A percentile compares a stretch with the other conserved stretches of the same genome.
Conservation (phyloP, 148 eudicot genomes). For the Amaranthus cruentus region DNA sequence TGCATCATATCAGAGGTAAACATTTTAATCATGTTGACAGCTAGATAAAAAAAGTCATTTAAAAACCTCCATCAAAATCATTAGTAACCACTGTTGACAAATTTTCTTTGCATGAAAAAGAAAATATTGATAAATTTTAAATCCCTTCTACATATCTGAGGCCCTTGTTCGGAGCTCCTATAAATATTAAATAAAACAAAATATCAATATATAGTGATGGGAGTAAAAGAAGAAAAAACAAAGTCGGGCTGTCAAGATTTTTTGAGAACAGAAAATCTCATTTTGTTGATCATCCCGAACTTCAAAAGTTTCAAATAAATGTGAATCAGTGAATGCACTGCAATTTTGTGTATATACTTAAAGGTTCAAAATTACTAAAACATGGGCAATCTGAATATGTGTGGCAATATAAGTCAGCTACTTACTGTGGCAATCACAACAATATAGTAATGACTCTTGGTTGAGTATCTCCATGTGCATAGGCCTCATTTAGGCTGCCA, state of each 20-base stretch:
- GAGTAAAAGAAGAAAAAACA: neutral
- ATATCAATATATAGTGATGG: constrained; percentile 11
- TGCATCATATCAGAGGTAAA: no score
- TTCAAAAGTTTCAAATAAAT: no score
- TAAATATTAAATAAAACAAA: constrained; percentile 26
- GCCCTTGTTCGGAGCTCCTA: constrained; percentile 86
- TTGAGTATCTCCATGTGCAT: constrained; percentile 73
- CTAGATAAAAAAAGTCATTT: no score
- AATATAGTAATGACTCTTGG: constrained; percentile 73
- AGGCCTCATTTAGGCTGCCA: constrained; percentile 78
- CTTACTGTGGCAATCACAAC: constrained; percentile 83
- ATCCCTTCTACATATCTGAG: constrained; percentile 52
- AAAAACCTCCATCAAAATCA: no score
- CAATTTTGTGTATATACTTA: neutral
- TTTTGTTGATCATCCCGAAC: no score
- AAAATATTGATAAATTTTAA: constrained; percentile 1
- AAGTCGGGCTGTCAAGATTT: neutral
- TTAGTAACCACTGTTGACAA: no score
- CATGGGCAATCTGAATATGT: no score
- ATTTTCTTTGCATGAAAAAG: neutral
- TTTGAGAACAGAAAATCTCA: neutral
- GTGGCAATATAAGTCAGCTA: constrained; percentile 7
- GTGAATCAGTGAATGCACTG: no score
- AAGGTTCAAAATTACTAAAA: neutral
- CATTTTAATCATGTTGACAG: no score